Conservation (phyloP, 306 rosid genomes). For the Citrullus colocynthis region DNA sequence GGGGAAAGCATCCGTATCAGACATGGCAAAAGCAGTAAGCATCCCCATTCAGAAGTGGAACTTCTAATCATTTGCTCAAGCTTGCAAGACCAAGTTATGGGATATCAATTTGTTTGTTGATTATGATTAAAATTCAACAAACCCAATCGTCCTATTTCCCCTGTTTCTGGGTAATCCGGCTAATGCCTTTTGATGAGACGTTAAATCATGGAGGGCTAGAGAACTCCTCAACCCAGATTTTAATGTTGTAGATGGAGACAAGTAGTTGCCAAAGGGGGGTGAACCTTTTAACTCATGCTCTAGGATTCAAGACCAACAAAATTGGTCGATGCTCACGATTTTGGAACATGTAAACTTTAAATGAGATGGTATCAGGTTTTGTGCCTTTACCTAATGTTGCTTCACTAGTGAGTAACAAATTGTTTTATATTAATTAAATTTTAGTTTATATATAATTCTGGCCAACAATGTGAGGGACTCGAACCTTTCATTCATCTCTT, state of each 20-base stretch:
- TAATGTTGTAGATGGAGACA: background rate
- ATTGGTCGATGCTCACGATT: no score
- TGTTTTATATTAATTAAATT: no score
- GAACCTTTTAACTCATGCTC: background rate
- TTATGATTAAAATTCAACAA: background rate
- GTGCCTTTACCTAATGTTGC: no score
- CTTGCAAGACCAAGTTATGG: background rate
- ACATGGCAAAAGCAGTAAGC: slow-evolving; percentile 46
- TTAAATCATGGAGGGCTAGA: background rate
- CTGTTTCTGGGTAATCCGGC: background rate
- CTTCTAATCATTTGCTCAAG: background rate
- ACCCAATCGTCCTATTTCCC: background rate
- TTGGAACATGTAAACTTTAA: no score
- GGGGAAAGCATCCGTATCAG: slow-evolving; percentile 85
- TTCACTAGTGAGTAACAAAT: background rate
- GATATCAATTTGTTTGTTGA: background rate
- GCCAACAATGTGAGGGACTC: background rate
- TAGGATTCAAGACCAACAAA: no score
- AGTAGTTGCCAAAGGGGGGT: background rate
- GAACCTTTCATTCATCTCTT: background rate
- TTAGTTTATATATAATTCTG: no score
- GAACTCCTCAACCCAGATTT: background rate
- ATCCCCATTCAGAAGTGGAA: background rate
- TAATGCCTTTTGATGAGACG: background rate
- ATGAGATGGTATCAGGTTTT: no score